Percentiles rank a stretch among this genome's conserved stretches.
These are phyloP conservation scores for Xanthoconium separans DNA, from an alignment of 1,284 basidiomycete species.

Conservation along the genomic window DNA sequence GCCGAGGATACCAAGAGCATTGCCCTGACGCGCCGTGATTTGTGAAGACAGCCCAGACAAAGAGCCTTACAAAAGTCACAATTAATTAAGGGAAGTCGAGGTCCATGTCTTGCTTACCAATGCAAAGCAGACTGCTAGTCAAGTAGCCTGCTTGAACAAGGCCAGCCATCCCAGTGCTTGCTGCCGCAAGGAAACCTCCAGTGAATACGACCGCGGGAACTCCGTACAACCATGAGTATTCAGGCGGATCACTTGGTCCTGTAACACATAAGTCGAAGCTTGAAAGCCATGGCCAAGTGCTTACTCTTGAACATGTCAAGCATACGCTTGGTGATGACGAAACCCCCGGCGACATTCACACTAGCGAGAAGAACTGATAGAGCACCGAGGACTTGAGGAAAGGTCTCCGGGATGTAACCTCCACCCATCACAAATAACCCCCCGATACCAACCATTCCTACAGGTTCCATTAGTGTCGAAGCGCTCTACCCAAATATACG, in stretches of 20 bases:
- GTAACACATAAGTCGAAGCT: conserved; percentile 5
- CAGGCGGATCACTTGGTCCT: conserved; percentile 81
- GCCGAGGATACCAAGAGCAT: conserved; percentile 79
- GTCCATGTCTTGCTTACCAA: conserved; percentile 46
- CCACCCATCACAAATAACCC: conserved; percentile 89
- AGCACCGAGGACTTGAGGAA: conserved; percentile 77
- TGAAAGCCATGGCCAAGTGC: conserved; percentile 16
- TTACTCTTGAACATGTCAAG: conserved; percentile 86
- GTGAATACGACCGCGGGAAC: conserved; percentile 78
- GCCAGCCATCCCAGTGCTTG: conserved; percentile 80
- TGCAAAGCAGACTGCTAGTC: conserved; percentile 78
- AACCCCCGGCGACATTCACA: conserved; percentile 83
- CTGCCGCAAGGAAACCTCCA: conserved; percentile 76
- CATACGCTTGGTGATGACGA: conserved; percentile 84
- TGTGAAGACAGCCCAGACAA: conserved; percentile 74
- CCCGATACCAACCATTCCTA: conserved; percentile 77
- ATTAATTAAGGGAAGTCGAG: not conserved
- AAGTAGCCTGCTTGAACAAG: conserved; percentile 84
- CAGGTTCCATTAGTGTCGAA: conserved; percentile 10
- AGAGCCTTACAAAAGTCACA: conserved; percentile 47
- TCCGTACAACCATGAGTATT: conserved; percentile 79
- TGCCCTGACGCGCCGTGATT: conserved; percentile 77
- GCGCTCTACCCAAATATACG: not conserved
- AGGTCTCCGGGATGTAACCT: conserved; percentile 75
- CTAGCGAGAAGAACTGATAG: conserved; percentile 79